Evolutionary conservation across 179 eudicot species (phyloP).

Genomic region (Beta macrorhiza): DNA sequence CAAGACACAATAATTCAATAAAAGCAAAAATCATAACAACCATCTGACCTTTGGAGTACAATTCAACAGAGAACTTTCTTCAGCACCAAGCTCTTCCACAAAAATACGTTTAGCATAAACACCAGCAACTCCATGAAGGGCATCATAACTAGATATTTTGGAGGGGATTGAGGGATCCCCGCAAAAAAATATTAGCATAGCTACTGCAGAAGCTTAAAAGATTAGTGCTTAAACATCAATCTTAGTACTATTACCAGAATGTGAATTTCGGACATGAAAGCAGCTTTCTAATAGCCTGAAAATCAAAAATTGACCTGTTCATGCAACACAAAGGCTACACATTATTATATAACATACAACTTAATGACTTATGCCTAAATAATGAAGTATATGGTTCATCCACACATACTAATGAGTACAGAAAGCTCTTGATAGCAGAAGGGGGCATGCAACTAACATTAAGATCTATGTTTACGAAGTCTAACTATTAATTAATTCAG

Average conservation of each 20-base stretch:
- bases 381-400: background rate
- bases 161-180: background rate
- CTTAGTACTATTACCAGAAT: constrained; percentile 61
- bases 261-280: constrained; percentile 76
- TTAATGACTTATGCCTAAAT: background rate
- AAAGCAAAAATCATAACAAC: background rate
- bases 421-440: background rate
- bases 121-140: constrained; percentile 99
- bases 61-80: constrained; percentile 71
- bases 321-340: constrained; percentile 20
- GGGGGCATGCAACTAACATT: background rate
- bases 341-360: background rate
- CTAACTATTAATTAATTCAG: background rate
- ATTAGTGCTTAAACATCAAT: constrained; percentile 10
- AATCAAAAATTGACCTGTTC: constrained; percentile 90
- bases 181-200: constrained; percentile 4
- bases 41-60: constrained; percentile 81
- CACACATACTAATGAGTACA: background rate
- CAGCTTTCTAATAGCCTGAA: constrained; percentile 72
- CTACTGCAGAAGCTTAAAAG: background rate
- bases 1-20: background rate
- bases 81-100: constrained; percentile 93
- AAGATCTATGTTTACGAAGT: background rate
- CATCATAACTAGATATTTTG: constrained; percentile 64
- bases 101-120: constrained; percentile 91